Conservation (phyloP, 2,329 filamentous ascomycete species). For the Phoma herbarum region DNA sequence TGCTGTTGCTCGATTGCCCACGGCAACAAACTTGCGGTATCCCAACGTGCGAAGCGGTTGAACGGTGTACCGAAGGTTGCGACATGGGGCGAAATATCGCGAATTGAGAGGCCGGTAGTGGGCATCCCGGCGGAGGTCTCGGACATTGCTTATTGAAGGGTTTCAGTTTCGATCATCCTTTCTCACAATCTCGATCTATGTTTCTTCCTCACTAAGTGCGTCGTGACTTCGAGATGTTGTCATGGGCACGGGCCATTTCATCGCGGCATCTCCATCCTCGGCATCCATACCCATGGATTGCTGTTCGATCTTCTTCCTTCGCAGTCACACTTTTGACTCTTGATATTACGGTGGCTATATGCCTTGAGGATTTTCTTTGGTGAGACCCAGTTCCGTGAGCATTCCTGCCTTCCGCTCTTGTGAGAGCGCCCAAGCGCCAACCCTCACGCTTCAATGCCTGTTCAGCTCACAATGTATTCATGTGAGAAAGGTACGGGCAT, state of each 20-base stretch:
- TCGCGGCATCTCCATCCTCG: not conserved
- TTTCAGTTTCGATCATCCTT: not conserved
- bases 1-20: conserved; percentile 29
- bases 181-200: not conserved
- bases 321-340: no score
- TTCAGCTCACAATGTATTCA: no score
- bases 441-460: no score
- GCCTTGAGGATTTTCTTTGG: no score
- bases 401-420: no score
- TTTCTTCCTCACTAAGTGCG: not conserved
- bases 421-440: no score
- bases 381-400: no score
- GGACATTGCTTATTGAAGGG: not conserved
- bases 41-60: conserved; percentile 31
- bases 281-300: no score
- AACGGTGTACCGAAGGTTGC: conserved; percentile 28
- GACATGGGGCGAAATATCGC: conserved; percentile 17
- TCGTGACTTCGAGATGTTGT: conserved; percentile 1
- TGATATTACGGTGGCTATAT: no score
- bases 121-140: conserved; percentile 1
- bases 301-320: no score
- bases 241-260: not conserved
- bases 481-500: no score
- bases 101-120: conserved; percentile 9
- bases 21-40: conserved; percentile 28